A percentile compares a stretch with the other conserved stretches of the same genome.
These are phyloP conservation scores for Casaregolazyma lundiana DNA, from an alignment of 1,139 yeast genomes.

Conservation along the genomic window DNA sequence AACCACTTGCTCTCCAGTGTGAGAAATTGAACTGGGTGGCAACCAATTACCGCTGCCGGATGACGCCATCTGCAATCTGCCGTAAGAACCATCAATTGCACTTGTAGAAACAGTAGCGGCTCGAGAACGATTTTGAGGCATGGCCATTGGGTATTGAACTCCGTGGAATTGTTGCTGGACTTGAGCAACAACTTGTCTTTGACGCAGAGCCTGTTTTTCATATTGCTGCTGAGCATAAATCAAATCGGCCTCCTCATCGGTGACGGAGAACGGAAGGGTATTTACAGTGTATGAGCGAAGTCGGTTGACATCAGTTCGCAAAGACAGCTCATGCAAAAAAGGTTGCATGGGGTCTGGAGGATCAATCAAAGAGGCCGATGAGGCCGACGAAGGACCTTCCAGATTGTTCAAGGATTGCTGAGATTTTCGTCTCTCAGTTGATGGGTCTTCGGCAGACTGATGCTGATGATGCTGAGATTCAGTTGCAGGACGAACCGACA, in stretches of 20 bases:
- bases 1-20: constrained; percentile 2
- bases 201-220: constrained; percentile 20
- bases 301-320: constrained; percentile 35
- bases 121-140: constrained; percentile 18
- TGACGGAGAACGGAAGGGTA: constrained; percentile 26
- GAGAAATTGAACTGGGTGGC: constrained; percentile 11
- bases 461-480: constrained; percentile 7
- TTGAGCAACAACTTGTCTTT: constrained; percentile 15
- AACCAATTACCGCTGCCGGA: not conserved
- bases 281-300: constrained; percentile 38
- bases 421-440: constrained; percentile 9
- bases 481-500: constrained; percentile 7
- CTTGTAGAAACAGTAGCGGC: constrained; percentile 24
- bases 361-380: constrained; percentile 4
- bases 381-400: constrained; percentile 5
- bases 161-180: constrained; percentile 12
- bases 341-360: constrained; percentile 29
- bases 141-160: constrained; percentile 10
- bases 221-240: constrained; percentile 17
- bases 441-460: constrained; percentile 7
- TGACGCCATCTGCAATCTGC: constrained; percentile 4
- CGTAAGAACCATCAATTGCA: constrained; percentile 14
- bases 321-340: constrained; percentile 31
- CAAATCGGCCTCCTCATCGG: constrained; percentile 16
- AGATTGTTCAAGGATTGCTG: constrained; percentile 6